Evolutionary conservation across 805 yeast species (phyloP), one percentile per base, ranked within the genome.

Genomic region (Zygosaccharomyces siamensis): DNA sequence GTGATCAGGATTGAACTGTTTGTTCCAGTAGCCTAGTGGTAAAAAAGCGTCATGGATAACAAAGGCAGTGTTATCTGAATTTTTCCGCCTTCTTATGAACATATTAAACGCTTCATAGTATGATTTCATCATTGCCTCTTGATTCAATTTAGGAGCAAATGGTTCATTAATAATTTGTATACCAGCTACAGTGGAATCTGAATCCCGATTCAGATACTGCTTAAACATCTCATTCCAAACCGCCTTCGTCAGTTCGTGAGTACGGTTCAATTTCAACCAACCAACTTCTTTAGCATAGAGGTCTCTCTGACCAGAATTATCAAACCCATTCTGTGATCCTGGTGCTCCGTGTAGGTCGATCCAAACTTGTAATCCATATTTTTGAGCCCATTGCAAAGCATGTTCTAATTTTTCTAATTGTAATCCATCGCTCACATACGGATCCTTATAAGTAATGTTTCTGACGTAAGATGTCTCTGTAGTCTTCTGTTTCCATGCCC

Each of bases 261-360:
- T 75, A 40, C 68, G 62, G 16, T 72, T 71, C 0, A 53, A 45
- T 4, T 55, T 45, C 46, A 69, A 70, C 81, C 81, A 78, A 3
- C 67, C 67, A n/a, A 72, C 56, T 14, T 63, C 59, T 10, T 32
- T 33, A 16, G 67, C 67, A 32, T 69, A 63, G 23, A 59, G 61
- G 45, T 73, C 80, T 59, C 89, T 72, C 26, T 76, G 66, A 1
- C 95, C 95, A 6, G 88, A 81, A 58, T 86, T 87, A 60, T 86
- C 92, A 71, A 86, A 86, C 11, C 95, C 95, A 64, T 87, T 87
- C 61, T 87, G 95, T 1, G 90, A 83, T 0, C 92, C 93, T 5
- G 95, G 93, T 8, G 77, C 83, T 11, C 93, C 89, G 58, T 87
- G 95, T 46, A 87, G 67, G 60, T 87, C 95, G 45, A 87, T 68